Evolutionary conservation across 108 stramenopile genomes (phyloP), one percentile per base, ranked within the genome.

Genomic region (Nitzschia sp.): DNA sequence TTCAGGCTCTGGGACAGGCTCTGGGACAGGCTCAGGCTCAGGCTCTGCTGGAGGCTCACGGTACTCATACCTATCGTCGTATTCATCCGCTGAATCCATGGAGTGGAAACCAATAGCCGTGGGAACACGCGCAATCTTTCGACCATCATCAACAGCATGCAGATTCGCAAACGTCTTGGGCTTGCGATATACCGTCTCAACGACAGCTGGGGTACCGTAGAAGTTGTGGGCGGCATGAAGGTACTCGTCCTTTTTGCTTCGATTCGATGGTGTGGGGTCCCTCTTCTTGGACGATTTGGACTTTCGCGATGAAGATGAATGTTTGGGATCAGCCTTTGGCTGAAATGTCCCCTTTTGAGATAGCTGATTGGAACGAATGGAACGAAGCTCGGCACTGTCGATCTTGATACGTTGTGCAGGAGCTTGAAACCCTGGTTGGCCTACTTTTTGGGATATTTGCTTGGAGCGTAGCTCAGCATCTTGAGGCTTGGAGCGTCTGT

Each of bases 101-200:
- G 68, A 69, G 41, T 58, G 53, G 29, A 59, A 69, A 34, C 68
- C 68, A 58, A 69, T 39, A 10, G 68, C 68, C 2, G 68, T 69
- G 7, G 68, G 68, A 10, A 69, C 68, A 10, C 26, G 42, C 34
- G 57, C 68, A 29, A 69, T 56, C 22, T 48, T 48, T 0, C 21
- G 43, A 8, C 22, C 61, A 38, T 51, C 69, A 59, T 69, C 69
- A 42, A 50, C 48, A 41, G 58, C 57, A 51, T 69, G 69, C 41
- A 69, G 57, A 38, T 69, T 38, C 25, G 57, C 69, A 51, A 51
- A 69, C 2, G 48, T 8, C 43, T 60, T 59, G 15, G 69, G 69
- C 19, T 42, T 38, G n/a, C 58, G 57, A 51, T 42, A 69, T 8
- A 69, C 57, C 10, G 58, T 69, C 37, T 69, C 69, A n/a, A 69